A percentile compares a stretch with the other conserved stretches of the same genome.
These are phyloP conservation scores for Rusavskia elegans DNA, from an alignment of 495 filamentous ascomycete genomes.

Conservation along the genomic window DNA sequence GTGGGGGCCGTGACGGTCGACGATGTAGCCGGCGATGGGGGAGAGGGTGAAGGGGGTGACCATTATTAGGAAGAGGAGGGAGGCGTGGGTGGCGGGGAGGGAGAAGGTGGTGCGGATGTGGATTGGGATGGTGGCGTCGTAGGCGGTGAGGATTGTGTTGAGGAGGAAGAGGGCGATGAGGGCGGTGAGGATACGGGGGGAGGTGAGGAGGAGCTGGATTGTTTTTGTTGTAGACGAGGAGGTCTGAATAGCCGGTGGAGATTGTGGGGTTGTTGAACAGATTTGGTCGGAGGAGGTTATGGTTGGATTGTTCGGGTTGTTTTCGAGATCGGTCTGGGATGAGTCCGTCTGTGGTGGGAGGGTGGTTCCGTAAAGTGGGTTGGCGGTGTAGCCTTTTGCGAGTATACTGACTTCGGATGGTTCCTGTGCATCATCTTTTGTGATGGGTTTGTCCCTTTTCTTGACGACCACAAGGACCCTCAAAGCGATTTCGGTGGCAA, in stretches of 20 bases:
- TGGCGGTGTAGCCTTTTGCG: not conserved
- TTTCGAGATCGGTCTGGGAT: no score
- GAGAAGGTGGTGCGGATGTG: constrained; percentile 43
- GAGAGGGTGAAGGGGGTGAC: constrained; percentile 47
- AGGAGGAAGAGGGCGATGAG: not conserved
- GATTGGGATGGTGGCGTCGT: constrained; percentile 47
- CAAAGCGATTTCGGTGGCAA: constrained; percentile 41
- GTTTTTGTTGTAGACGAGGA: not conserved
- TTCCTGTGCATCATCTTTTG: not conserved
- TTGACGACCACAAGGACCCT: constrained; percentile 42
- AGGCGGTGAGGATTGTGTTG: constrained; percentile 7
- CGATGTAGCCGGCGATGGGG: constrained; percentile 42
- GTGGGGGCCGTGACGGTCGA: constrained; percentile 51
- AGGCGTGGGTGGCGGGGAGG: constrained; percentile 53
- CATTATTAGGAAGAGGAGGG: constrained; percentile 55
- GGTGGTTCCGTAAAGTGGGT: not conserved
- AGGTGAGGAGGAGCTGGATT: not conserved
- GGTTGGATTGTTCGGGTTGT: no score
- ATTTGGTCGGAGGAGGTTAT: no score
- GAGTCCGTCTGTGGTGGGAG: not conserved
- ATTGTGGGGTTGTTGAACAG: not conserved
- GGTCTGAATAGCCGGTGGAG: not conserved
- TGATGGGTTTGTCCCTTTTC: constrained; percentile 13
- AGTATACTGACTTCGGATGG: not conserved
- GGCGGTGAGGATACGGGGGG: not conserved